Evolutionary conservation across 305 asterid genomes (phyloP).

Genomic region (Fraxinus floribunda): DNA sequence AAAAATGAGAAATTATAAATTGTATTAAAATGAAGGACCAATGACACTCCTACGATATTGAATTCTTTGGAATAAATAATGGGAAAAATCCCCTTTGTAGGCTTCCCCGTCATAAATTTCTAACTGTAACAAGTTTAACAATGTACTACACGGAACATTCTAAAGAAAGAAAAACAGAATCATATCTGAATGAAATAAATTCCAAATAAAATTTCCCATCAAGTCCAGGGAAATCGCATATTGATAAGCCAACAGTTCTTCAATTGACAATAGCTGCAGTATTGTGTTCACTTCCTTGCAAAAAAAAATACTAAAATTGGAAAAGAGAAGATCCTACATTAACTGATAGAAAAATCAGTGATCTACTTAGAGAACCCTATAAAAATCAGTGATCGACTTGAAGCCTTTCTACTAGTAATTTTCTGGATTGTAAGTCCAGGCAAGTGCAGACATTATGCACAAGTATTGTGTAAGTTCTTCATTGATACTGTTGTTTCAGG

Average conservation of each 20-base stretch:
- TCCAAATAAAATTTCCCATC: background rate
- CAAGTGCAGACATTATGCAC: background rate
- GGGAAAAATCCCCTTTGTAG: background rate
- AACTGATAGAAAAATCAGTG: background rate
- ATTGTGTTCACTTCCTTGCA: background rate
- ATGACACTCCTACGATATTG: background rate
- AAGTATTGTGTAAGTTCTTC: background rate
- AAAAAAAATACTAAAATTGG: background rate
- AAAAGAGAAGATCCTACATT: background rate
- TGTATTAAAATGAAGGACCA: background rate
- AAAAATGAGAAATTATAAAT: background rate
- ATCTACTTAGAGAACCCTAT: background rate
- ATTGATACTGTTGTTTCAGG: background rate
- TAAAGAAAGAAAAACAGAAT: background rate
- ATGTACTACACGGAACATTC: background rate
- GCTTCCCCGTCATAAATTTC: background rate
- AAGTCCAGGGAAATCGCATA: background rate
- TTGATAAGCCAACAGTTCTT: background rate
- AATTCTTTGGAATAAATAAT: background rate
- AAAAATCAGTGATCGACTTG: background rate
- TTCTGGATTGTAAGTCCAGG: background rate
- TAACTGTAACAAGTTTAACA: background rate
- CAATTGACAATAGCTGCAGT: background rate
- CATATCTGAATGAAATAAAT: background rate
- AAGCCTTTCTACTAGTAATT: background rate